Base-by-base conservation (phyloP, 1,284 basidiomycete species). In the Ustilago hordei region DNA sequence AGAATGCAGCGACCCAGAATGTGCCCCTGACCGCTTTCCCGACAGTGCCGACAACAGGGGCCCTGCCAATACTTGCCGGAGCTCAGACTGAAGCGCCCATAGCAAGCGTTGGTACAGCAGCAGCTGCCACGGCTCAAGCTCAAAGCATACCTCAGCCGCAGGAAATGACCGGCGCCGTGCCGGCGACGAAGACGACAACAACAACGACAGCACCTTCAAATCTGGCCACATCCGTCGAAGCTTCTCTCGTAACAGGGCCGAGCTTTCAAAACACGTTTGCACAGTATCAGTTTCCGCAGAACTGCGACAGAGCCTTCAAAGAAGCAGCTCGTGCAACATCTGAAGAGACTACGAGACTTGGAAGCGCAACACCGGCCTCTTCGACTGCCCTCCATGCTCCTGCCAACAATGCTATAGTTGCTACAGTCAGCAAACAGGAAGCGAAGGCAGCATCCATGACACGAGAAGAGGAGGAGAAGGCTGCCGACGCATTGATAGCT, bases 261-360 rank as follows among this genome's bases (percentile, higher is more conserved):
- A 66, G 60, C 64, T 77, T 73, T n/a, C 66, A 73, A 39, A 77
- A 77, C 52, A 77, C 75, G 0, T 73, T 77, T 31, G 75, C 75
- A 28, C 75, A 69, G 32, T 77, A 73, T 38, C 75, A 77, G 43
- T 69, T 64, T 38, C 75, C 75, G 13, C 75, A 77, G 53, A 62
- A 67, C 31, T 57, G 55, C 47, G 67, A 77, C 34, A 63, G 60
- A 52, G 70, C 55, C 6, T 39, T 70, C 55, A 67, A 67, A 34
- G 34, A 67, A 28, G 60, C 55, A 2, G 59, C 41, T 7, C 58
- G 58, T 5, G 47, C 60, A 1, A 17, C 48, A 3, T 56, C 64
- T 11, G 38, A 56, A 2, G 43, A 72, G 23, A 48, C 47, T 32
- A 12, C 50, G 5, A 35, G 58, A 34, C 36, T 54, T 8, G 28